Percentiles rank a stretch among this genome's conserved stretches.
These are phyloP conservation scores for Typha latifolia DNA, from an alignment of 176 grass and related monocot species.

Conservation along the genomic window DNA sequence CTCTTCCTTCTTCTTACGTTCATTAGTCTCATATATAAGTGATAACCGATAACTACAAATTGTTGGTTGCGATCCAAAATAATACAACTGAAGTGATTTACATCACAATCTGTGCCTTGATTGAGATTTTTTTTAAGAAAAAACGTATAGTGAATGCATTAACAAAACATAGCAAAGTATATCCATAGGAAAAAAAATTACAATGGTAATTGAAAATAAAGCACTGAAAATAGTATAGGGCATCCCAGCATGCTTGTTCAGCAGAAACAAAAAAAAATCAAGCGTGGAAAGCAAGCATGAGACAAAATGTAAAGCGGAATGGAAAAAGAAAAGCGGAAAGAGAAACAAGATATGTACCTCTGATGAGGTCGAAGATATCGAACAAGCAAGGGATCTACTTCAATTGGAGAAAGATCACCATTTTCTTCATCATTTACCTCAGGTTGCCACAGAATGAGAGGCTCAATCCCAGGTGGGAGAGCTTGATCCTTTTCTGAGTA, in stretches of 20 bases:
- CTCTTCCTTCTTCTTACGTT: background rate
- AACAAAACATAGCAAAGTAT: too few relatives aligned
- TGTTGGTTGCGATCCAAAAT: background rate
- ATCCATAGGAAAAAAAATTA: too few relatives aligned
- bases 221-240: too few relatives aligned
- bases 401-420: slow-evolving; percentile 32
- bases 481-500: slow-evolving; percentile 42
- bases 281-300: background rate
- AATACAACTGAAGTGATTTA: background rate
- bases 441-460: slow-evolving; percentile 80
- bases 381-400: slow-evolving; percentile 79
- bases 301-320: slow-evolving; percentile 11
- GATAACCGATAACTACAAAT: background rate
- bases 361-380: slow-evolving; percentile 84
- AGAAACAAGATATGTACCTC: slow-evolving; percentile 42
- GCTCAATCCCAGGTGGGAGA: slow-evolving; percentile 80
- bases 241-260: too few relatives aligned
- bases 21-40: background rate
- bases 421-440: slow-evolving; percentile 59
- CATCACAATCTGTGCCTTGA: too few relatives aligned
- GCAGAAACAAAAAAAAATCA: background rate
- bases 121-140: too few relatives aligned
- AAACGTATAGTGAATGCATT: too few relatives aligned
- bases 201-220: too few relatives aligned
- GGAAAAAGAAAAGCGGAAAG: slow-evolving; percentile 13